Evolutionary conservation across 305 asterid species (phyloP), one percentile per base, ranked within the genome.

Genomic region (Fraxinus platypoda): DNA sequence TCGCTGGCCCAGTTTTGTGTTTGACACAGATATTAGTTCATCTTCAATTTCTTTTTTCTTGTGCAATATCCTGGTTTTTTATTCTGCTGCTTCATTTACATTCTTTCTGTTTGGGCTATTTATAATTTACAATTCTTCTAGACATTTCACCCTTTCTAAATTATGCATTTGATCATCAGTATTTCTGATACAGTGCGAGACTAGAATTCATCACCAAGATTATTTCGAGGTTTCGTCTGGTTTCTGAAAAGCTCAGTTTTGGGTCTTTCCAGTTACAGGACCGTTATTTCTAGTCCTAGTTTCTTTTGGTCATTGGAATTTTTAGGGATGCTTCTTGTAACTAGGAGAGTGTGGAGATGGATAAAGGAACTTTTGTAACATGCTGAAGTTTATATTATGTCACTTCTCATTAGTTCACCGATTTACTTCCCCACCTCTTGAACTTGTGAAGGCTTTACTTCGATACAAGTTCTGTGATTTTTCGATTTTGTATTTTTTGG

Each of bases 401-500:
- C 70, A 21, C 30, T 2, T 59, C 13, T 21, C 30, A 59, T 59
- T 59, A 73, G 54, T 30, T 71, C 49, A 35, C 74, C 6, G 7
- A 23, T 79, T 28, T 33, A n/a, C 43, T 25, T 80, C 71, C 59
- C 37, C 33, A 35, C 57, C 74, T 54, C 68, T 79, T 75, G 77
- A 74, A 30, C 68, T 78, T 77, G 19, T 12, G 19, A 68, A 4
- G 73, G 74, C 19, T 28, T 68, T 68, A 26, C 35, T 28, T 68
- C 37, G 11, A 68, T 28, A 28, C 6, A 68, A 26, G 35, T 26
- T 68, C 38, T 68, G 74, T 28, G 74, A 68, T 71, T 71, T 31
- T 81, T 33, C 57, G 33, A 23, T 79, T 17, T 83, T 81, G 31
- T 78, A 52, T 57, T 64, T 30, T 75, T 75, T 31, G 26, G 72